Evolutionary conservation across 192 early-diverging fungal species (phyloP).

Genomic region (Linnemannia exigua): DNA sequence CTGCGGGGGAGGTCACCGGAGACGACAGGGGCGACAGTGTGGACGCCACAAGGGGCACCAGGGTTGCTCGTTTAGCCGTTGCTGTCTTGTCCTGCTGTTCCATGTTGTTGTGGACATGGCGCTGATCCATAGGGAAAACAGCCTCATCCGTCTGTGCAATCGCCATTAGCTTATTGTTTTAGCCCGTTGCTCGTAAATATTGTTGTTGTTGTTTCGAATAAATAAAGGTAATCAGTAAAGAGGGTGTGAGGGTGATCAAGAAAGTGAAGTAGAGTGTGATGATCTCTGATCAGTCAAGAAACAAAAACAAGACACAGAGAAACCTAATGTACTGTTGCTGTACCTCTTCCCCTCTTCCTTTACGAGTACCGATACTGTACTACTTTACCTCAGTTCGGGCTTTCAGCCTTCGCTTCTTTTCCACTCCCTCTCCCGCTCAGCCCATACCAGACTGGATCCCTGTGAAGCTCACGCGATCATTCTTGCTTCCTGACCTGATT

Average conservation of each 20-base stretch:
- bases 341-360: background rate
- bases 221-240: background rate
- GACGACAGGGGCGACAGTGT: conserved; percentile 4
- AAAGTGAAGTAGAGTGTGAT: background rate
- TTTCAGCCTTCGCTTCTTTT: background rate
- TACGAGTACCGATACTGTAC: too few relatives aligned
- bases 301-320: background rate
- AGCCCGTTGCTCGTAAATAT: background rate
- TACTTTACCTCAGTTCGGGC: background rate
- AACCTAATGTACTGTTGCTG: background rate
- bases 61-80: conserved; percentile 11
- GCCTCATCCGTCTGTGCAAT: background rate
- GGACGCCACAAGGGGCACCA: conserved; percentile 21
- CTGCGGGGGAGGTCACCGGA: conserved; percentile 9
- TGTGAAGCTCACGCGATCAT: background rate
- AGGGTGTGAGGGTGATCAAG: background rate
- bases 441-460: background rate
- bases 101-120: background rate
- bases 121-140: background rate
- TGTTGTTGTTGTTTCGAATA: background rate
- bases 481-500: background rate
- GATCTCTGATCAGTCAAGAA: background rate
- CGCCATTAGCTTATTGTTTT: background rate
- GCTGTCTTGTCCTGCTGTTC: background rate
- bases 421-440: background rate